A percentile compares a stretch with the other conserved stretches of the same genome.
These are phyloP conservation scores for Aspergillus sparsus DNA, from an alignment of 495 filamentous ascomycete genomes.

Conservation along the genomic window DNA sequence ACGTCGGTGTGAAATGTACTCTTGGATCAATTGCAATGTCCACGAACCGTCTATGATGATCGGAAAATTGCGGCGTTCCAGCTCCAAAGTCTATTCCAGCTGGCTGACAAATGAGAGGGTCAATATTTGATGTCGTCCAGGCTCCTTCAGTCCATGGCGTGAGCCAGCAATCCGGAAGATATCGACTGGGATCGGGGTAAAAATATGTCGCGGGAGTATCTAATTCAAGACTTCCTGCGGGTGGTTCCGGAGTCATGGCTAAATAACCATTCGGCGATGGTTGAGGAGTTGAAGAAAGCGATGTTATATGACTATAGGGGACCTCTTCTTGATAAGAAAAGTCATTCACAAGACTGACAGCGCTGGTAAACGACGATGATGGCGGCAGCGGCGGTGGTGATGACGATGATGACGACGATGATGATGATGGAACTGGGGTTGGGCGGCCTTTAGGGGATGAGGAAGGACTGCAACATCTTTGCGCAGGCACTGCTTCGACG, in stretches of 20 bases:
- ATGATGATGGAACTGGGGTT: neutral
- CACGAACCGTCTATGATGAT: neutral
- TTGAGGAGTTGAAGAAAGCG: slow-evolving; percentile 13
- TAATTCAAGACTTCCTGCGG: neutral
- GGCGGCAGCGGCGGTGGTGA: neutral
- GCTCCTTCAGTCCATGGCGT: neutral
- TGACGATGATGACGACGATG: neutral
- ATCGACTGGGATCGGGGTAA: neutral
- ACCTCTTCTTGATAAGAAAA: neutral
- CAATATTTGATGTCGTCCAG: neutral
- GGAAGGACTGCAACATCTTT: slow-evolving; percentile 7
- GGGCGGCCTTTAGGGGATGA: neutral
- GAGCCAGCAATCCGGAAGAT: neutral
- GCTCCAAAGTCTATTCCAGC: neutral
- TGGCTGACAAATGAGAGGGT: slow-evolving; percentile 1
- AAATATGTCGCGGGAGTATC: neutral
- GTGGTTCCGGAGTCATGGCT: slow-evolving; percentile 11
- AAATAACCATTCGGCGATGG: slow-evolving; percentile 10
- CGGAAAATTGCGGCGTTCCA: neutral
- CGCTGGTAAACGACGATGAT: neutral
- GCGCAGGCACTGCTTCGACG: neutral
- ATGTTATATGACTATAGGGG: neutral
- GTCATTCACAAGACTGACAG: neutral
- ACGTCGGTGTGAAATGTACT: no score
- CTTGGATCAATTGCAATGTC: neutral